A percentile compares a stretch with the other conserved stretches of the same genome.
Evolutionary conservation across 352 stramenopile genomes (phyloP).

Genomic region (Globisporangium nunn): DNA sequence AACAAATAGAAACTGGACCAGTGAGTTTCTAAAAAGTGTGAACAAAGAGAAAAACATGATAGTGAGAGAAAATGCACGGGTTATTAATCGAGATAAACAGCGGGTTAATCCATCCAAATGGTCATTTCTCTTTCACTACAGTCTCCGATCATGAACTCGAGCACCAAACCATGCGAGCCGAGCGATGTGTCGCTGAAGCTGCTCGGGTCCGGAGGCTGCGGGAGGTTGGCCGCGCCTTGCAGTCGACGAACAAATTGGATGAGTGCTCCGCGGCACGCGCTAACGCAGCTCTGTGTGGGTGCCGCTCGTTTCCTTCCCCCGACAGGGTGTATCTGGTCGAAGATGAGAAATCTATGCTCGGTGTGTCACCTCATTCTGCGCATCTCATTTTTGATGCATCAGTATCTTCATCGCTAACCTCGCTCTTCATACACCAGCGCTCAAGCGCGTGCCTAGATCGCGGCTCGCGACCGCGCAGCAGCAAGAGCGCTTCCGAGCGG

Average conservation of each 20-base stretch:
- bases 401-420: too few relatives aligned
- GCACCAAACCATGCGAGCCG: too few relatives aligned
- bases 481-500: constrained; percentile 28
- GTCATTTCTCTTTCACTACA: too few relatives aligned
- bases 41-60: too few relatives aligned
- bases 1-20: too few relatives aligned
- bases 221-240: constrained; percentile 20
- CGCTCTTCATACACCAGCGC: constrained; percentile 17
- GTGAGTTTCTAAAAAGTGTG: too few relatives aligned
- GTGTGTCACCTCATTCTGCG: neutral
- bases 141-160: too few relatives aligned
- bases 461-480: constrained; percentile 32
- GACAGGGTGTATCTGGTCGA: constrained; percentile 42
- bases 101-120: too few relatives aligned
- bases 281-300: too few relatives aligned
- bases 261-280: neutral
- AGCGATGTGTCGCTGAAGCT: constrained; percentile 14
- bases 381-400: neutral
- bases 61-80: too few relatives aligned
- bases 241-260: too few relatives aligned
- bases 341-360: constrained; percentile 21
- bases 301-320: neutral
- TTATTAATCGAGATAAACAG: too few relatives aligned
- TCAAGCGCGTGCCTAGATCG: constrained; percentile 47
- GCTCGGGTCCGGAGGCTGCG: constrained; percentile 54